These are phyloP conservation scores for Pseudofabraea citricarpa DNA, from an alignment of 2,329 filamentous ascomycete genomes.

Conservation along the genomic window DNA sequence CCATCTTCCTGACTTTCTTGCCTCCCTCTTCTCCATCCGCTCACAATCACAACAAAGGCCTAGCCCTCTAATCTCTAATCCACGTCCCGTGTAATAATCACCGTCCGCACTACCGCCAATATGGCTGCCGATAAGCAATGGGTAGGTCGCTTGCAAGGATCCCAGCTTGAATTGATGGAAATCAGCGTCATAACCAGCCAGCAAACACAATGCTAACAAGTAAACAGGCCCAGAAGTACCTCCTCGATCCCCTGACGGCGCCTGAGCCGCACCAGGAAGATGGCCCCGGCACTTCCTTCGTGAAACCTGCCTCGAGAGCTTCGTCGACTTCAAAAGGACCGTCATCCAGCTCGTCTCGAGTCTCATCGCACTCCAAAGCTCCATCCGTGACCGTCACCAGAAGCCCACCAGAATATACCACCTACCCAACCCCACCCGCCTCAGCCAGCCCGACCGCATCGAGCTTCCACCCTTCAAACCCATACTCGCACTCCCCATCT, in stretches of 20 bases:
- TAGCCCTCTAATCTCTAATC: not conserved
- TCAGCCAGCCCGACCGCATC: slow-evolving; percentile 48
- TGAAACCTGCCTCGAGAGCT: not conserved
- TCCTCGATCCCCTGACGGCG: slow-evolving; percentile 65
- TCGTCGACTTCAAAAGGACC: slow-evolving; percentile 23
- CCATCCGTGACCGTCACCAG: slow-evolving; percentile 21
- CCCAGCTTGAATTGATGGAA: slow-evolving; percentile 10
- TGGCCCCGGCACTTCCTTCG: slow-evolving; percentile 51
- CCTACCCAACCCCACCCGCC: slow-evolving; percentile 44
- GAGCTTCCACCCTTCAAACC: slow-evolving; percentile 42
- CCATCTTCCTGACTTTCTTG: no score
- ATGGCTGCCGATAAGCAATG: slow-evolving; percentile 42
- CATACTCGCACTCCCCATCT: slow-evolving; percentile 30
- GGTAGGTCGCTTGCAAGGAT: slow-evolving; percentile 32
- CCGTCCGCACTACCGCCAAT: not conserved
- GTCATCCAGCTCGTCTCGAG: slow-evolving; percentile 17
- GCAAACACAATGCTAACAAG: slow-evolving; percentile 3
- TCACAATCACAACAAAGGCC: not conserved
- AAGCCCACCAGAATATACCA: not conserved
- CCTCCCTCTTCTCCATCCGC: not conserved
- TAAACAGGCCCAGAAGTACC: slow-evolving; percentile 55
- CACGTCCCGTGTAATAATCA: not conserved
- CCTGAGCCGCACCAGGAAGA: slow-evolving; percentile 65
- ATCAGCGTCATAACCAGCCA: slow-evolving; percentile 1
- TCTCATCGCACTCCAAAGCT: slow-evolving; percentile 9